phyloP scores from a whole-genome alignment of 2,329 filamentous ascomycete genomes.

The Fusarium decemcellulare region DNA sequence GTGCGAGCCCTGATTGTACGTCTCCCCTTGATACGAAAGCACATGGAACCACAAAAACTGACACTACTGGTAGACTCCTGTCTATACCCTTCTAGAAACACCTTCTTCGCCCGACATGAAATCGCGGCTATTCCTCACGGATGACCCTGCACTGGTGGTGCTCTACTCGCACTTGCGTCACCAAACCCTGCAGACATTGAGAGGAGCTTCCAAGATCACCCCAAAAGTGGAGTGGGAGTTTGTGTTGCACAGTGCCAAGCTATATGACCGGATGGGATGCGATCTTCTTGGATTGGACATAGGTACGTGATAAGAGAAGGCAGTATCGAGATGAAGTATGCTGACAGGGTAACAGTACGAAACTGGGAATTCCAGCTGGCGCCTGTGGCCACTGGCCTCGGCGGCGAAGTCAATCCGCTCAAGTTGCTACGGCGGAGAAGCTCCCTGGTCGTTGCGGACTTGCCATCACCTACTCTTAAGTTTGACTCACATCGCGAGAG shows the following conservation, averaged over 20 bases:
- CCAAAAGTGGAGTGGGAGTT: slow-evolving; percentile 90
- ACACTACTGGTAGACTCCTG: slow-evolving; percentile 72
- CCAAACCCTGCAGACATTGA: slow-evolving; percentile 85
- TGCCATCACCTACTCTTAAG: slow-evolving; percentile 63
- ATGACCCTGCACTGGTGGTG: slow-evolving; percentile 90
- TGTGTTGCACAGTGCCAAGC: slow-evolving; percentile 84
- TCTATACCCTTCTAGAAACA: slow-evolving; percentile 80
- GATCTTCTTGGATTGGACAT: slow-evolving; percentile 90
- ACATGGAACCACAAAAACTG: neutral
- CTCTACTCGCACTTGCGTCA: slow-evolving; percentile 89
- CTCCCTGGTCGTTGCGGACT: slow-evolving; percentile 85
- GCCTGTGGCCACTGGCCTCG: slow-evolving; percentile 54
- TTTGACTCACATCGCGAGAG: slow-evolving; percentile 56
- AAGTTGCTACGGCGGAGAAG: slow-evolving; percentile 79
- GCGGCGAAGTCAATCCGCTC: slow-evolving; percentile 72
- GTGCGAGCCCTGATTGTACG: slow-evolving; percentile 86
- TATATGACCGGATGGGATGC: slow-evolving; percentile 94
- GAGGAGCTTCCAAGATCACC: slow-evolving; percentile 86
- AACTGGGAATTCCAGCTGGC: slow-evolving; percentile 85
- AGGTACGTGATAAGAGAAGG: slow-evolving; percentile 62
- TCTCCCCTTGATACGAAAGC: slow-evolving; percentile 15
- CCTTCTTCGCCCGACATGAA: slow-evolving; percentile 78
- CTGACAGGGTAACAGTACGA: slow-evolving; percentile 66
- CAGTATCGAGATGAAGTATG: neutral
- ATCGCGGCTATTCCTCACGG: slow-evolving; percentile 85